phyloP scores from a whole-genome alignment of 169 alveolate genomes.

The Blepharisma undulans region DNA sequence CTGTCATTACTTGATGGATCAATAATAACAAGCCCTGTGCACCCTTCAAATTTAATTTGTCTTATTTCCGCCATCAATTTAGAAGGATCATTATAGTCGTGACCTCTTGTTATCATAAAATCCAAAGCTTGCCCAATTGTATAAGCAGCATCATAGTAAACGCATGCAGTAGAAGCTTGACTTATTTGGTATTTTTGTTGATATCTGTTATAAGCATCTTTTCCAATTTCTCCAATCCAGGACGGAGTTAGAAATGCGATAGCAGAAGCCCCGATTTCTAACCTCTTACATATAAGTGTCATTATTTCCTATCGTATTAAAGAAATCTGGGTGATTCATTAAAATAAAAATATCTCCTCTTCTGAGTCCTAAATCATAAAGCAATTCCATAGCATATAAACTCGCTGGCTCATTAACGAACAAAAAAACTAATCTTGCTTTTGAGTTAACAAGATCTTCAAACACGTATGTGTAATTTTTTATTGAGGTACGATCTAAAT shows the following conservation, averaged over 20 bases:
- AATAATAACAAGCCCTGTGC: background rate
- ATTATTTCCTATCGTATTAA: background rate
- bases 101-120: background rate
- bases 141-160: background rate
- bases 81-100: background rate
- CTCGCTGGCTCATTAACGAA: background rate
- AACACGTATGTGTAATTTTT: background rate
- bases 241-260: background rate
- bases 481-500: background rate
- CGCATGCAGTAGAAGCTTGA: background rate
- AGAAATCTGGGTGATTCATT: background rate
- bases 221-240: conserved; percentile 12
- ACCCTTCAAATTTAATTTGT: background rate
- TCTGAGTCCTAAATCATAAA: conserved; percentile 3
- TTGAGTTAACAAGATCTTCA: background rate
- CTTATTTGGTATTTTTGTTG: background rate
- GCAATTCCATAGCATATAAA: background rate
- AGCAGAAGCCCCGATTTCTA: background rate
- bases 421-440: background rate
- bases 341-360: background rate
- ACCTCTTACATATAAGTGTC: background rate
- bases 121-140: background rate
- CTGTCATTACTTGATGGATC: background rate
- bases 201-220: background rate
- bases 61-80: background rate